Conservation (phyloP, 176 grass and related monocot genomes). For the Phoenix roebelenii region DNA sequence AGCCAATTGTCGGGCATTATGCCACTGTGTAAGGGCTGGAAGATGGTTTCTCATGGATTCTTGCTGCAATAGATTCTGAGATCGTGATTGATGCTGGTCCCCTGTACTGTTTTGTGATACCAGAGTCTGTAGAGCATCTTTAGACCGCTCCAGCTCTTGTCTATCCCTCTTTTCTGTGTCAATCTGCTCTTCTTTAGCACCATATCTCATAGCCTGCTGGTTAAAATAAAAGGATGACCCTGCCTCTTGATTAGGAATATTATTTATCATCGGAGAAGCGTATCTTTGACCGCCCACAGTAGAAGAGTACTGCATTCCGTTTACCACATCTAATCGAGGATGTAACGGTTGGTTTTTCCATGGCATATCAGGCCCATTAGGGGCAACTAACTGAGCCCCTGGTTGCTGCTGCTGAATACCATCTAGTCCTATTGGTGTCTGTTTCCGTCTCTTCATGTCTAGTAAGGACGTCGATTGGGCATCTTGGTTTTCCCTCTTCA, state of each 20-base stretch:
- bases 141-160: slow-evolving; percentile 44
- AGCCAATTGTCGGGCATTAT: slow-evolving; percentile 32
- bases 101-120: slow-evolving; percentile 38
- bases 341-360: slow-evolving; percentile 73
- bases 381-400: slow-evolving; percentile 29
- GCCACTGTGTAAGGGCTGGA: slow-evolving; percentile 42
- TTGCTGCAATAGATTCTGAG: slow-evolving; percentile 46
- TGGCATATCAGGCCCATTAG: slow-evolving; percentile 49
- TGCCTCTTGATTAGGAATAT: slow-evolving; percentile 46
- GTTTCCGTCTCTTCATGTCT: slow-evolving; percentile 69
- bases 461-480: slow-evolving; percentile 25
- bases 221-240: slow-evolving; percentile 59
- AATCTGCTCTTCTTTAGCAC: slow-evolving; percentile 63
- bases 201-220: slow-evolving; percentile 42
- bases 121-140: slow-evolving; percentile 43
- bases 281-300: slow-evolving; percentile 59
- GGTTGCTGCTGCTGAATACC: slow-evolving; percentile 41
- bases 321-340: slow-evolving; percentile 39
- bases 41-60: slow-evolving; percentile 36
- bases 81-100: slow-evolving; percentile 42
- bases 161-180: slow-evolving; percentile 9
- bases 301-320: slow-evolving; percentile 57
- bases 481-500: slow-evolving; percentile 82
- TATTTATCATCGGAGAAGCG: slow-evolving; percentile 45
- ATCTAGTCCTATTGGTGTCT: slow-evolving; percentile 45